Percentiles rank a stretch among this genome's conserved stretches.
phyloP scores from a whole-genome alignment of 768 basidiomycete genomes.

The Podaxis sp. region DNA sequence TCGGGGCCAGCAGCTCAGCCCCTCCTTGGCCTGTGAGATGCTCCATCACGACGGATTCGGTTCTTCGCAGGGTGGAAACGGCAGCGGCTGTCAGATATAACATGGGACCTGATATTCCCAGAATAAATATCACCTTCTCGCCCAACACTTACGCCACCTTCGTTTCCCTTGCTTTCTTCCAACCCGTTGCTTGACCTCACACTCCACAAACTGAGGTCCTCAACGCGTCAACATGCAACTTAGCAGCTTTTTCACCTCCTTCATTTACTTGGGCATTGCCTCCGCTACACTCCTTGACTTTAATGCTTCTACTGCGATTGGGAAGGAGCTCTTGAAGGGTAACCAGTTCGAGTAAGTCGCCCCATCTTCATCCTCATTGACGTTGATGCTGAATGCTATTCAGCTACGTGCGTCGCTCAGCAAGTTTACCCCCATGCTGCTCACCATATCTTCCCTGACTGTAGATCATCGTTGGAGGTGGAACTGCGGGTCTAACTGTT shows the following conservation, averaged over 20 bases:
- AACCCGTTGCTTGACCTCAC: neutral
- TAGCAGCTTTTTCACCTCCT: conserved; percentile 9
- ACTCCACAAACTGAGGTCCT: neutral
- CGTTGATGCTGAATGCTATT: neutral
- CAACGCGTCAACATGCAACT: conserved; percentile 14
- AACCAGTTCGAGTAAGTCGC: conserved; percentile 24
- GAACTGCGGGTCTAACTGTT: conserved; percentile 36
- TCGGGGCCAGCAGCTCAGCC: too few relatives aligned
- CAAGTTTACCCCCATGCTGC: neutral
- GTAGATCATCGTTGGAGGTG: conserved; percentile 35
- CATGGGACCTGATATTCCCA: neutral
- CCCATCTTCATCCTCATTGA: neutral
- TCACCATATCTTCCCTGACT: neutral
- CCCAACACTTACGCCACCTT: neutral
- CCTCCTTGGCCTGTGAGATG: too few relatives aligned
- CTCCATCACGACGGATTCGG: neutral
- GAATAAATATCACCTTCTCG: neutral
- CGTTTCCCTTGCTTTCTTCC: neutral
- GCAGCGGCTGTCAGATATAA: neutral
- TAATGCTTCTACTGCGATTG: conserved; percentile 14
- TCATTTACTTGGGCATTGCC: conserved; percentile 16
- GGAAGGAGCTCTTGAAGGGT: conserved; percentile 19
- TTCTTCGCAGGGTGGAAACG: neutral
- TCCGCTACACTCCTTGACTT: conserved; percentile 24
- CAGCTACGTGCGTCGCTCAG: conserved; percentile 7